Percentiles rank a stretch among this genome's conserved stretches.
Conservation (phyloP, 805 yeast species). For the Lachancea lanzarotensis region DNA sequence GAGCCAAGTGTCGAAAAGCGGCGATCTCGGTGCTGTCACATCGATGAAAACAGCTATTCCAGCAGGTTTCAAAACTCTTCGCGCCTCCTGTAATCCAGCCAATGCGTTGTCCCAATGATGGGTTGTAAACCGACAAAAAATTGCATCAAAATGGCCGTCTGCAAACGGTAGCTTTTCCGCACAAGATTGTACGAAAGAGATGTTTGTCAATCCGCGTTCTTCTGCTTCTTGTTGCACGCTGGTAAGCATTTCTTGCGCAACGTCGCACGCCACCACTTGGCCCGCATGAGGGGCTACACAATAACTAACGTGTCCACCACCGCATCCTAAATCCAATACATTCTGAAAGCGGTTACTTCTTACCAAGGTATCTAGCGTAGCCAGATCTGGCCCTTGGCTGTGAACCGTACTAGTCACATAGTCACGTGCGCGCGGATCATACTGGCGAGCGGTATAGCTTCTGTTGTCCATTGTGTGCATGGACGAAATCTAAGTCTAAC, state of each 20-base stretch:
- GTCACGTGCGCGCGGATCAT: background rate
- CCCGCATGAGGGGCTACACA: background rate
- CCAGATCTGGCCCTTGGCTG: background rate
- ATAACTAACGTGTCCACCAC: background rate
- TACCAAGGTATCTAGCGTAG: background rate
- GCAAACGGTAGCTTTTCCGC: background rate
- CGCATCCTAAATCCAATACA: background rate
- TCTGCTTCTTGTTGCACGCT: background rate
- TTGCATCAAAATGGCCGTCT: background rate
- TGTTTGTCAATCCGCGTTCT: background rate
- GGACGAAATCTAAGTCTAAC: too few species aligned
- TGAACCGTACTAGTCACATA: background rate
- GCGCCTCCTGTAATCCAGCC: background rate
- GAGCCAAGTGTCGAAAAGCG: background rate
- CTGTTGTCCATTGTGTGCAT: background rate
- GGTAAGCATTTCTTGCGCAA: background rate
- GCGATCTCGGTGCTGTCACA: background rate
- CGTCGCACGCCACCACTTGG: background rate
- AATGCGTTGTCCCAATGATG: background rate
- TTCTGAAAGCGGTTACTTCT: background rate
- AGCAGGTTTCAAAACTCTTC: background rate
- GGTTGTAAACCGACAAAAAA: background rate
- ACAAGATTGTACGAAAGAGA: background rate
- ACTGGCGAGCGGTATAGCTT: background rate
- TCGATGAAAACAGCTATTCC: background rate